Evolutionary conservation across 768 basidiomycete species (phyloP).

Genomic region (Suillus clintonianus): DNA sequence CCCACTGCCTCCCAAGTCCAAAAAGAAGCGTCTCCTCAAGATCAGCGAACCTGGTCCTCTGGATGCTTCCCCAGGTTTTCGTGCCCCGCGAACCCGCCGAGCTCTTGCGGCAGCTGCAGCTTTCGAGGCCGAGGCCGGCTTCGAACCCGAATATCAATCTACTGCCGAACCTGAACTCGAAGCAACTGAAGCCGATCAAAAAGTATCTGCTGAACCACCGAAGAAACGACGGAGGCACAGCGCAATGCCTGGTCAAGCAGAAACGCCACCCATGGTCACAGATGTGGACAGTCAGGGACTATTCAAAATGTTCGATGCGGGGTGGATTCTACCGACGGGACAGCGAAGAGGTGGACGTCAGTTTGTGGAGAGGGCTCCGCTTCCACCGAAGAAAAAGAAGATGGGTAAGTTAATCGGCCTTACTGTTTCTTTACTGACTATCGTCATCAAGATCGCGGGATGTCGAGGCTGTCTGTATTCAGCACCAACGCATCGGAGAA

Average conservation of each 20-base stretch:
- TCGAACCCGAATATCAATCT: slow-evolving; percentile 10
- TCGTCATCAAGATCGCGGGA: slow-evolving; percentile 31
- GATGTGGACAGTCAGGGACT: slow-evolving; percentile 70
- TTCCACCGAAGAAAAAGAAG: slow-evolving; percentile 59
- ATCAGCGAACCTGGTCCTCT: slow-evolving; percentile 23
- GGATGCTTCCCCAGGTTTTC: slow-evolving; percentile 47
- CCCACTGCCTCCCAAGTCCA: slow-evolving; percentile 34
- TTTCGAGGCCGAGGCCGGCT: slow-evolving; percentile 42
- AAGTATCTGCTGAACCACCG: slow-evolving; percentile 14
- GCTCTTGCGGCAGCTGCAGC: slow-evolving; percentile 43
- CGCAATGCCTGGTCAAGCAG: slow-evolving; percentile 30
- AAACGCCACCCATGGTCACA: slow-evolving; percentile 61
- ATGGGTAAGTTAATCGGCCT: slow-evolving; percentile 12
- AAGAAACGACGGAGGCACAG: slow-evolving; percentile 18
- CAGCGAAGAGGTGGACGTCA: slow-evolving; percentile 63
- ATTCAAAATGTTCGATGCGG: slow-evolving; percentile 81
- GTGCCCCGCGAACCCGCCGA: slow-evolving; percentile 51
- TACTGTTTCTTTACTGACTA: background rate
- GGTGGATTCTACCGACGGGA: slow-evolving; percentile 85
- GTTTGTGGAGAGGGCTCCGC: slow-evolving; percentile 42
- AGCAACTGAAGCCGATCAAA: slow-evolving; percentile 25
- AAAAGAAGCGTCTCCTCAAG: slow-evolving; percentile 36
- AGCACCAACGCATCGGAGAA: slow-evolving; percentile 51
- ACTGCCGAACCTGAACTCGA: slow-evolving; percentile 12
- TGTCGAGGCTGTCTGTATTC: slow-evolving; percentile 47